Evolutionary conservation across 2,329 filamentous ascomycete species (phyloP).

Genomic region (Xylaria polymorpha): DNA sequence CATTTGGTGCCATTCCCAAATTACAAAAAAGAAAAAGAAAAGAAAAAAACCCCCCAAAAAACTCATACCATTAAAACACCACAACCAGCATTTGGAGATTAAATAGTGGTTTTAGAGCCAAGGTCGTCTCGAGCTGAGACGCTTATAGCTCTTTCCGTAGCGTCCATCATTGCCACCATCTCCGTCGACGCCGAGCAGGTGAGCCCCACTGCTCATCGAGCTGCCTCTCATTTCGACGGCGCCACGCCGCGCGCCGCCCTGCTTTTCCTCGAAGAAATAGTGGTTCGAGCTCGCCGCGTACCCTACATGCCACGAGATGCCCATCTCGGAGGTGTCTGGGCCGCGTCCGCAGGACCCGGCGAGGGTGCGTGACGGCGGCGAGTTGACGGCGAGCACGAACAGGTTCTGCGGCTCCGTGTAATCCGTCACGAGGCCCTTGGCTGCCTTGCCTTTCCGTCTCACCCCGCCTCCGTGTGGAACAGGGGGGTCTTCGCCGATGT

Average conservation of each 20-base stretch:
- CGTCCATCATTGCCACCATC: slow-evolving; percentile 9
- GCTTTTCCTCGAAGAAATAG: slow-evolving; percentile 47
- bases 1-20: not conserved
- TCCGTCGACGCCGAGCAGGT: slow-evolving; percentile 16
- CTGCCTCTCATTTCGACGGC: not conserved
- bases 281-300: slow-evolving; percentile 46
- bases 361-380: slow-evolving; percentile 44
- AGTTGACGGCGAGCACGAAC: slow-evolving; percentile 77
- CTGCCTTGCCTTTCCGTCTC: slow-evolving; percentile 11
- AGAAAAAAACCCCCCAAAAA: too few species aligned
- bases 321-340: slow-evolving; percentile 40
- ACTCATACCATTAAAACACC: not conserved
- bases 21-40: not conserved
- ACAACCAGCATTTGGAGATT: not conserved
- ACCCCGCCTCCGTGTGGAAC: not conserved
- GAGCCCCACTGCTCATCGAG: slow-evolving; percentile 16
- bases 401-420: slow-evolving; percentile 82
- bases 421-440: slow-evolving; percentile 72
- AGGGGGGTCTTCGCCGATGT: slow-evolving; percentile 7
- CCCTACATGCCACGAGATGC: slow-evolving; percentile 44
- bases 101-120: slow-evolving; percentile 34
- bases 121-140: slow-evolving; percentile 39
- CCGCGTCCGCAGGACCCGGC: slow-evolving; percentile 47
- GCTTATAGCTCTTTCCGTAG: slow-evolving; percentile 42
- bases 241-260: not conserved